Percentiles rank a stretch among this genome's conserved stretches.
phyloP scores from a whole-genome alignment of 306 rosid species.

The Pachyrhizus erosus region DNA sequence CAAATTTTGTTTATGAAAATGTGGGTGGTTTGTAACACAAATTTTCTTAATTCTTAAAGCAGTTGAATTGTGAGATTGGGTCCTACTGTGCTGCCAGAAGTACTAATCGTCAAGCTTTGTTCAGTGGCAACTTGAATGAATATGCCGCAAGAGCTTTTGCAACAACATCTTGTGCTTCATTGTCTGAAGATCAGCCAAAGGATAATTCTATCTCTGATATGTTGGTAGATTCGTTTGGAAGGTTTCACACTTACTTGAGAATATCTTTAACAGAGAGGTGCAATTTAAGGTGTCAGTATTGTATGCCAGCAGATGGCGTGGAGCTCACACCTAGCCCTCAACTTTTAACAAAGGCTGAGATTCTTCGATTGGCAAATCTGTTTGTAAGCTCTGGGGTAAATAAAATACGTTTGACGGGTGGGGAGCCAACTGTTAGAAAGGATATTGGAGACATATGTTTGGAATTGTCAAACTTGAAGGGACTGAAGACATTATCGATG shows the following conservation, averaged over 20 bases:
- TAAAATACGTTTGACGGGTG: conserved; percentile 91
- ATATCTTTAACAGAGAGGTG: conserved; percentile 94
- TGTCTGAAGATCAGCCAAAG: conserved; percentile 54
- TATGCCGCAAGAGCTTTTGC: conserved; percentile 51
- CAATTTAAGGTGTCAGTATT: conserved; percentile 89
- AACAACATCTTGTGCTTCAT: conserved; percentile 60
- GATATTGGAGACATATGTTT: conserved; percentile 87
- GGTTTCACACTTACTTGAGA: conserved; percentile 90
- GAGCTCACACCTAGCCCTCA: conserved; percentile 76
- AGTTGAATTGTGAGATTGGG: conserved; percentile 57
- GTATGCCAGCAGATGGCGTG: conserved; percentile 94
- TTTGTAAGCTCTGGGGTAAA: conserved; percentile 83
- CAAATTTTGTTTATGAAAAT: conserved; percentile 1
- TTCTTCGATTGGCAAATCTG: conserved; percentile 69
- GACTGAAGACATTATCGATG: conserved; percentile 71
- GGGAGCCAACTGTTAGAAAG: conserved; percentile 91
- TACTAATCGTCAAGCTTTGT: conserved; percentile 28
- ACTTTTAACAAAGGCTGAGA: conserved; percentile 67
- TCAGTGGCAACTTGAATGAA: conserved; percentile 40
- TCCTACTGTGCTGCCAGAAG: conserved; percentile 42
- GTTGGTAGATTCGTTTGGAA: conserved; percentile 94
- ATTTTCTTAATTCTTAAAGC: conserved; percentile 22
- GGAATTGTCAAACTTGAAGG: conserved; percentile 75
- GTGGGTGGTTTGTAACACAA: not conserved
- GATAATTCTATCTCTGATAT: conserved; percentile 69